Base-by-base conservation (phyloP, 768 basidiomycete species). In the Suillus spraguei region DNA sequence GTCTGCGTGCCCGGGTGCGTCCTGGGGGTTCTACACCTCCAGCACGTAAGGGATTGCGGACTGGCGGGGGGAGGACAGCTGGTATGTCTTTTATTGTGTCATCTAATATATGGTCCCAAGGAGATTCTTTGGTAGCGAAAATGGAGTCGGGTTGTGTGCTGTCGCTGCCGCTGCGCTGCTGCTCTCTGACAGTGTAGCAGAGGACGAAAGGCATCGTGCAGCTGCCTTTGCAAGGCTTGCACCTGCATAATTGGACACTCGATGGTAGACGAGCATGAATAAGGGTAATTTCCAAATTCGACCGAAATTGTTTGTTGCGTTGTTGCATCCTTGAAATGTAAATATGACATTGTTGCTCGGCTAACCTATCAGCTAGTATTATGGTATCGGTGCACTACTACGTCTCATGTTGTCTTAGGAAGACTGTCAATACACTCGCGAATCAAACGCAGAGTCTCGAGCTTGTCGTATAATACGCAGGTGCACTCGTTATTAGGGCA, bases 91-190 rank as follows among this genome's bases (percentile, higher is more conserved):
- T 72, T 50, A 87, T 69, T 28, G 49, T 32, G 65, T 82, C 78
- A 17, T 78, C 75, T 65, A 88, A 86, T 28, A 88, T 79, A 56
- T 82, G 79, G 59, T 84, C 84, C 85, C 85, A 86, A 11, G 81
- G 77, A 32, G 81, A 77, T 60, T 71, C 74, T 0, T 69, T 63
- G 0, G 73, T 46, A 1, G 76, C 72, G 64, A 81, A 80, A 17
- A 78, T 77, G 6, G 75, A 79, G 46, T 74, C 69, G 24, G 64
- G 44, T 35, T 33, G 20, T 32, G 62, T 17, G 0, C 66, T 28
- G 2, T 6, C 46, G 32, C 68, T 39, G 17, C 61, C 35, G n/a
- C 39, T 8, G 14, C 56, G 17, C 61, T 38, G n/a, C 39, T 8
- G 14, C 56, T 17, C 4, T 60, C 39, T 44, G 36, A 20, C 20